These are phyloP conservation scores for Colletotrichum karsti DNA, from an alignment of 2,329 filamentous ascomycete species.

Conservation along the genomic window DNA sequence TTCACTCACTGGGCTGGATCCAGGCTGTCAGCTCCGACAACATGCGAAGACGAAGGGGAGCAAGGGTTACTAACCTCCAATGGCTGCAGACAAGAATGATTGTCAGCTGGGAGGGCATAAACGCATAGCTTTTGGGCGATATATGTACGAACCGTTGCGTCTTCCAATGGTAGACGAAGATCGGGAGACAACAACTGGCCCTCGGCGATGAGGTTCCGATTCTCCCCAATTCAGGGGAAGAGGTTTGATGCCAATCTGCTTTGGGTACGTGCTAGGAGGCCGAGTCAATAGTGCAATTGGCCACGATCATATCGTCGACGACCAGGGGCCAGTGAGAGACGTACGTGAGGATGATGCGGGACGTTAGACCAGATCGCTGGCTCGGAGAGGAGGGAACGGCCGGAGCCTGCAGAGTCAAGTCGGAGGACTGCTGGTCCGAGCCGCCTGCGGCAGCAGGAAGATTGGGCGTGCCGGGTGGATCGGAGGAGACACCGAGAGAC, in stretches of 20 bases:
- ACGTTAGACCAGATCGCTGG: slow-evolving; percentile 57
- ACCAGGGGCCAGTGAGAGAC: slow-evolving; percentile 12
- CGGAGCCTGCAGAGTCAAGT: slow-evolving; percentile 33
- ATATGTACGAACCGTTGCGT: slow-evolving; percentile 73
- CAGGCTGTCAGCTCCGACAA: slow-evolving; percentile 34
- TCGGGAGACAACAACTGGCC: slow-evolving; percentile 88
- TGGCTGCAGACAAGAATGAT: slow-evolving; percentile 47
- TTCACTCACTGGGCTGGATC: slow-evolving; percentile 45
- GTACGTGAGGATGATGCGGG: slow-evolving; percentile 65
- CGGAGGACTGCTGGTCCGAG: slow-evolving; percentile 4
- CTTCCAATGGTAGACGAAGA: slow-evolving; percentile 78
- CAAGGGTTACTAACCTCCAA: slow-evolving; percentile 59
- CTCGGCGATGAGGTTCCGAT: slow-evolving; percentile 76
- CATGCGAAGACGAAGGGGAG: background rate
- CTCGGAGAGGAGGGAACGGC: slow-evolving; percentile 36
- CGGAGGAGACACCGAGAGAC: background rate
- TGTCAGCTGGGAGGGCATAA: slow-evolving; percentile 21
- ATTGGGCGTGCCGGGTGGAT: slow-evolving; percentile 24
- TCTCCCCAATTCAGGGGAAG: slow-evolving; percentile 89
- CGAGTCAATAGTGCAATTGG: background rate
- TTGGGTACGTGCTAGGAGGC: slow-evolving; percentile 78
- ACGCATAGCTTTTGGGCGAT: background rate
- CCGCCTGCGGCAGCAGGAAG: slow-evolving; percentile 7
- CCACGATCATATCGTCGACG: background rate
- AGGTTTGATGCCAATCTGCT: slow-evolving; percentile 94